These are phyloP conservation scores for Fusarium hainanense DNA, from an alignment of 2,329 filamentous ascomycete species.

Conservation along the genomic window DNA sequence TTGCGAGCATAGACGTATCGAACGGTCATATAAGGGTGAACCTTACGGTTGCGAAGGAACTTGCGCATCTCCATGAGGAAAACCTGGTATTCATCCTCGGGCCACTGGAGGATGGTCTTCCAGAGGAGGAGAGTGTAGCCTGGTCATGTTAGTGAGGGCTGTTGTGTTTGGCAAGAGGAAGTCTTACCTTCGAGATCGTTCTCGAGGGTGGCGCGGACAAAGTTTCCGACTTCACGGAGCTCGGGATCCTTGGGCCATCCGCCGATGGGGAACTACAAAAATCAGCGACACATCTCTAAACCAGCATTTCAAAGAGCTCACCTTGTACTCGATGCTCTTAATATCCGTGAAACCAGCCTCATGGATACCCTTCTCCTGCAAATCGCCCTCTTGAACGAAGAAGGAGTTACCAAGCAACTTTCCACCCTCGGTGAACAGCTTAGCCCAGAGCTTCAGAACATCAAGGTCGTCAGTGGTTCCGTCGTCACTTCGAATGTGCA, in stretches of 20 bases:
- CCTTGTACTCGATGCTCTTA: slow-evolving; percentile 36
- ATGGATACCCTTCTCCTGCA: slow-evolving; percentile 29
- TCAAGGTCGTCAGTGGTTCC: slow-evolving; percentile 32
- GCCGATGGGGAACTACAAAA: slow-evolving; percentile 33
- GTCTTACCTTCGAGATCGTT: slow-evolving; percentile 35
- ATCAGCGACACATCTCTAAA: neutral
- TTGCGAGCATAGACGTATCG: slow-evolving; percentile 39
- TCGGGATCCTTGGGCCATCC: slow-evolving; percentile 34
- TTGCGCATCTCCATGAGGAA: slow-evolving; percentile 37
- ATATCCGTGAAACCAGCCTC: slow-evolving; percentile 38
- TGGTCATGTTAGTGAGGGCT: neutral
- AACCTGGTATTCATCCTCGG: slow-evolving; percentile 36
- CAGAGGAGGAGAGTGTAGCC: slow-evolving; percentile 38
- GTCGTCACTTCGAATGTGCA: slow-evolving; percentile 38
- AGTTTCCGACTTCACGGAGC: slow-evolving; percentile 34
- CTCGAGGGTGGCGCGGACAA: slow-evolving; percentile 36
- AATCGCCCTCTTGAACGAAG: slow-evolving; percentile 23
- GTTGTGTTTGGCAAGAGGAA: no score
- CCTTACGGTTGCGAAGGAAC: slow-evolving; percentile 26
- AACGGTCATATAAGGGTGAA: slow-evolving; percentile 36
- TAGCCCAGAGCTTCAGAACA: slow-evolving; percentile 23
- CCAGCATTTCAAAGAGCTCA: neutral
- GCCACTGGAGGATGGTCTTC: slow-evolving; percentile 37
- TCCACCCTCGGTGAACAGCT: slow-evolving; percentile 34
- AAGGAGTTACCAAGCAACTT: slow-evolving; percentile 24